Percentiles rank a stretch among this genome's conserved stretches.
phyloP scores from a whole-genome alignment of 2,329 filamentous ascomycete species.

The Sphaceloma murrayae region DNA sequence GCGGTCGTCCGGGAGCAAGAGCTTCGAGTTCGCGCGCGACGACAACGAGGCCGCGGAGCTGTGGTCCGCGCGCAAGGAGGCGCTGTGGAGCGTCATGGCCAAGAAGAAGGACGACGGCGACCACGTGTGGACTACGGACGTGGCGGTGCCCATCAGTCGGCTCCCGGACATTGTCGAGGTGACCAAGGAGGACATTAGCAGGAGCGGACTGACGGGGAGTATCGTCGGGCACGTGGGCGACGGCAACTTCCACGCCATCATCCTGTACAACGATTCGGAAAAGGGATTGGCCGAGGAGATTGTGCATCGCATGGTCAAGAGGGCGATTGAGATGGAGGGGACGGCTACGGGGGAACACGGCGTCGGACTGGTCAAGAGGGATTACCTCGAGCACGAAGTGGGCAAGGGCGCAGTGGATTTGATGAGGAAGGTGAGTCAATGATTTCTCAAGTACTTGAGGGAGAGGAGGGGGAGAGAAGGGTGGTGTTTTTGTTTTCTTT shows the following conservation, averaged over 20 bases:
- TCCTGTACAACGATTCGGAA: constrained; percentile 58
- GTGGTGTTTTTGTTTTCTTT: too few species aligned
- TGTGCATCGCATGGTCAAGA: constrained; percentile 77
- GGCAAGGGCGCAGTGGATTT: constrained; percentile 65
- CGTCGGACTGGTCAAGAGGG: constrained; percentile 73
- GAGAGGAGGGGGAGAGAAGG: not conserved
- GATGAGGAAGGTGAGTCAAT: constrained; percentile 61
- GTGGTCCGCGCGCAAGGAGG: constrained; percentile 68
- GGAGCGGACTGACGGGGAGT: constrained; percentile 52
- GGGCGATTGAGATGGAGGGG: constrained; percentile 68
- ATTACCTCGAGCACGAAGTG: constrained; percentile 71
- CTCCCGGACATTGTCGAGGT: constrained; percentile 67
- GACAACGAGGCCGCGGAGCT: constrained; percentile 58
- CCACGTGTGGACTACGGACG: constrained; percentile 70
- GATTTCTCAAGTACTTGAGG: not conserved
- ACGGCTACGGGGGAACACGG: constrained; percentile 82
- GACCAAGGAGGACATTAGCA: constrained; percentile 57
- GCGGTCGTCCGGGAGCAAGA: constrained; percentile 50
- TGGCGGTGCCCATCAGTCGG: constrained; percentile 64
- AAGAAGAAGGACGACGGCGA: constrained; percentile 50
- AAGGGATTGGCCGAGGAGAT: constrained; percentile 57
- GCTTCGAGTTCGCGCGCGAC: constrained; percentile 59
- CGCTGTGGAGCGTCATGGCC: constrained; percentile 62
- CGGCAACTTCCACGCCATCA: constrained; percentile 62
- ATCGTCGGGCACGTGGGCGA: constrained; percentile 69